Evolutionary conservation across 495 filamentous ascomycete species (phyloP).

Genomic region (Xylaria nigripes): DNA sequence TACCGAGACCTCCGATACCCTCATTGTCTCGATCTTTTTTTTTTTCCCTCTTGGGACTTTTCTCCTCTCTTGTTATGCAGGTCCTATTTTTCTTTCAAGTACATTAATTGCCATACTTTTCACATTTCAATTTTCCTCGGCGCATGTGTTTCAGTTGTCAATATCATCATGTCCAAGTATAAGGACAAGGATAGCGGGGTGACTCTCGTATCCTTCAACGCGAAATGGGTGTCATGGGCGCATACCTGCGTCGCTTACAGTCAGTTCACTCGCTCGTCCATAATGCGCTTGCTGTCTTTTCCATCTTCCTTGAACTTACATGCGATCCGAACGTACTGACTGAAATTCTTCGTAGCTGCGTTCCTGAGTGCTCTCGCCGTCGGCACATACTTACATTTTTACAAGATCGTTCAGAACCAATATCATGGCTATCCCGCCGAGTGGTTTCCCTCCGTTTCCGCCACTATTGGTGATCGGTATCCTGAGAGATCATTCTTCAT

Average conservation of each 20-base stretch:
- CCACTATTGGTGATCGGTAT: constrained; percentile 97
- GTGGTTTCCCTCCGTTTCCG: constrained; percentile 98
- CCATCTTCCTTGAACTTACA: background rate
- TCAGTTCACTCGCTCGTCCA: constrained; percentile 27
- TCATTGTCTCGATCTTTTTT: background rate
- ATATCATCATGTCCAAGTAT: constrained; percentile 68
- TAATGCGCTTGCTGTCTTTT: background rate
- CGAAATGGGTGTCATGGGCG: constrained; percentile 83
- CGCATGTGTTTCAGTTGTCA: constrained; percentile 14
- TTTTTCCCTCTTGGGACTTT: background rate
- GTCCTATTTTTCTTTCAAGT: background rate
- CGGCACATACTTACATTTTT: constrained; percentile 79
- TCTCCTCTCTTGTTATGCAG: background rate
- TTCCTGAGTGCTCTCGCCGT: constrained; percentile 87
- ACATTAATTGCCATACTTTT: background rate
- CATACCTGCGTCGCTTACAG: constrained; percentile 81
- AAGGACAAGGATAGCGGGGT: constrained; percentile 72
- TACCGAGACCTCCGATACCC: constrained; percentile 12
- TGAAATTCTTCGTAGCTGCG: constrained; percentile 46
- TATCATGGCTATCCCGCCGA: constrained; percentile 94
- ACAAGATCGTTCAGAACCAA: constrained; percentile 97
- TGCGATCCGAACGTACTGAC: background rate
- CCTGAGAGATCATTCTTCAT: constrained; percentile 96
- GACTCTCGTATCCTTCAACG: constrained; percentile 71
- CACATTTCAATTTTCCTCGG: background rate